Evolutionary conservation across 495 filamentous ascomycete genomes (phyloP).

Genomic region (Penicilliopsis zonata): DNA sequence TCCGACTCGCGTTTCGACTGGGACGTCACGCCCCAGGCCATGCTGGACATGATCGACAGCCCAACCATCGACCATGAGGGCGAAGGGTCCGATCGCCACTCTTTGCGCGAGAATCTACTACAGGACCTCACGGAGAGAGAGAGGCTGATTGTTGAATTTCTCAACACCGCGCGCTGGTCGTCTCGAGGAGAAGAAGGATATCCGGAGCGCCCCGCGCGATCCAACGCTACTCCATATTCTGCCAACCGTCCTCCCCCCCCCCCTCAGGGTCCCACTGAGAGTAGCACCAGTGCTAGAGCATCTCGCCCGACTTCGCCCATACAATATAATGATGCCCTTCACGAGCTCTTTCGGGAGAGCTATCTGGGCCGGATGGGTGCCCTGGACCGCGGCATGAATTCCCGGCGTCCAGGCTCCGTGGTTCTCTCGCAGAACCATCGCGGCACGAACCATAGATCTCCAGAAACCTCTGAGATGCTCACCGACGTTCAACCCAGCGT

Average conservation of each 20-base stretch:
- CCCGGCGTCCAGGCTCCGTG: conserved; percentile 33
- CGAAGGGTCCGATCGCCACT: conserved; percentile 13
- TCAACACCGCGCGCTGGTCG: conserved; percentile 35
- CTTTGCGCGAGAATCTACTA: conserved; percentile 23
- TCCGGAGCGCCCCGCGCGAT: conserved; percentile 19
- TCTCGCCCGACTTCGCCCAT: conserved; percentile 26
- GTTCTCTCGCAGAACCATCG: conserved; percentile 27
- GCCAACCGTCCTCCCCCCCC: conserved; percentile 23
- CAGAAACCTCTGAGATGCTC: conserved; percentile 10
- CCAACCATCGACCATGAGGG: conserved; percentile 7
- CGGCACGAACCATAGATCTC: conserved; percentile 9
- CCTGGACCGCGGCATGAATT: conserved; percentile 19
- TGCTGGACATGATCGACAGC: conserved; percentile 17
- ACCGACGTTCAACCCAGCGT: conserved; percentile 24
- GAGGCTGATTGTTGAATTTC: conserved; percentile 44
- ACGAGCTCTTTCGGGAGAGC: conserved; percentile 19
- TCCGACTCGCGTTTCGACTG: conserved; percentile 17
- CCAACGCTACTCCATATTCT: conserved; percentile 14
- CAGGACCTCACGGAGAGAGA: conserved; percentile 44
- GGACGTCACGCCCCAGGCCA: conserved; percentile 16
- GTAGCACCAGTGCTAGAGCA: conserved; percentile 28
- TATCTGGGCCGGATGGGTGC: conserved; percentile 13
- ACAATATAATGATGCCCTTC: conserved; percentile 12
- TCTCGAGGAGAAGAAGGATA: conserved; percentile 22
- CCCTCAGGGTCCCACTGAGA: conserved; percentile 21